These are phyloP conservation scores for Dactylellina drechsleri DNA, from an alignment of 2,329 filamentous ascomycete species.

Conservation along the genomic window DNA sequence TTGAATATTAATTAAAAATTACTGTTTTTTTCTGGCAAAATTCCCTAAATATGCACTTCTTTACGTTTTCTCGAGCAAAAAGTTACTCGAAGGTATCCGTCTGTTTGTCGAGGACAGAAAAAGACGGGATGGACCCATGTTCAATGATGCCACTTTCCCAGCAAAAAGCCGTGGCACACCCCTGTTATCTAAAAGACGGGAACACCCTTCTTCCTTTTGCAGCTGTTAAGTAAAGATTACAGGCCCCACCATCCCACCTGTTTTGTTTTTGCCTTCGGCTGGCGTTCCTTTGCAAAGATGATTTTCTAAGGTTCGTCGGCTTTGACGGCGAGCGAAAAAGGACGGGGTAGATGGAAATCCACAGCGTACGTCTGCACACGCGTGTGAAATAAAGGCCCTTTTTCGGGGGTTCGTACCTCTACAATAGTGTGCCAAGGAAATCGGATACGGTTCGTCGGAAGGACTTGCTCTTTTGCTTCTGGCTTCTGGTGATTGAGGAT, in stretches of 20 bases:
- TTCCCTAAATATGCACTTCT: background rate
- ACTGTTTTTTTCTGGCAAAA: conserved; percentile 4
- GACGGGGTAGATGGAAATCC: no score
- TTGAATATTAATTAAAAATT: conserved; percentile 45
- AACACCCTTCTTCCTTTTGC: conserved; percentile 53
- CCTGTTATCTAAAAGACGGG: conserved; percentile 48
- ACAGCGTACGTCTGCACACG: no score
- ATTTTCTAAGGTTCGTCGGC: background rate
- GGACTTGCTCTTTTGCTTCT: no score
- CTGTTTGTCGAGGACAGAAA: background rate
- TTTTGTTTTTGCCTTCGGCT: conserved; percentile 7
- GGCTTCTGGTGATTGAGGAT: background rate
- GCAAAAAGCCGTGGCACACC: conserved; percentile 29
- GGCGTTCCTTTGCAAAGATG: conserved; percentile 7
- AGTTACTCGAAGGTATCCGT: background rate
- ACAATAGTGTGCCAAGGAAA: conserved; percentile 16
- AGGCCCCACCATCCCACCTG: conserved; percentile 48
- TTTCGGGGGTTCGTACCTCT: conserved; percentile 27
- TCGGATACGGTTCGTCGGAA: background rate
- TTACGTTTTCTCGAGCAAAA: background rate
- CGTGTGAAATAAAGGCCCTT: no score
- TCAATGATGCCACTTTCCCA: conserved; percentile 54
- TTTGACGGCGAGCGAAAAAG: no score
- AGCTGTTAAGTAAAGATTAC: conserved; percentile 28
- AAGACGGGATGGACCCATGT: conserved; percentile 50